These are phyloP conservation scores for Sclerotinia sclerotiorum DNA, from an alignment of 2,329 filamentous ascomycete species.

Conservation along the genomic window DNA sequence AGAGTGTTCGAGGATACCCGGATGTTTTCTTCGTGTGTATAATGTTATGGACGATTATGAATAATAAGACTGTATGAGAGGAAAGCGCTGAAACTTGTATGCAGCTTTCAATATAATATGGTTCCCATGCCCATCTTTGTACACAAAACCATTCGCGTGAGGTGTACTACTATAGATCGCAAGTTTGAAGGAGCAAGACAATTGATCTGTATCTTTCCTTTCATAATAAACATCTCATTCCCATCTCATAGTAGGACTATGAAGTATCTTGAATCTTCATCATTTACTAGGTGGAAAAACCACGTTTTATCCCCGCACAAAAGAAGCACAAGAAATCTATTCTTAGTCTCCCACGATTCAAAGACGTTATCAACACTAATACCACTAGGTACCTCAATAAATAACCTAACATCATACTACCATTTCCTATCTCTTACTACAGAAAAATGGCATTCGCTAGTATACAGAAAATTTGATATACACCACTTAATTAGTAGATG, in stretches of 20 bases:
- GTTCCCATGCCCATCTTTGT: neutral
- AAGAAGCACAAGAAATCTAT: neutral
- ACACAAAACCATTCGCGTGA: neutral
- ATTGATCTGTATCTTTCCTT: neutral
- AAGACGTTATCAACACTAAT: neutral
- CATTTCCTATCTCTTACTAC: neutral
- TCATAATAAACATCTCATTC: neutral
- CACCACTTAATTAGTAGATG: too few species aligned
- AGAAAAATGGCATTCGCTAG: neutral
- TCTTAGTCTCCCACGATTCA: neutral
- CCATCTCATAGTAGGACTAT: too few species aligned
- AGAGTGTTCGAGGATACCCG: neutral
- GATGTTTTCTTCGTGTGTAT: constrained; percentile 3
- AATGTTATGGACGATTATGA: neutral
- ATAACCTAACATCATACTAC: too few species aligned
- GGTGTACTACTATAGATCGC: neutral
- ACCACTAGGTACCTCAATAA: constrained; percentile 10
- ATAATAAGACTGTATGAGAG: neutral
- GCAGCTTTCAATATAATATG: neutral
- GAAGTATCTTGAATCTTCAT: neutral
- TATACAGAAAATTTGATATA: neutral
- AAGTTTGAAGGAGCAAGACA: neutral
- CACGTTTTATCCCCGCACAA: neutral
- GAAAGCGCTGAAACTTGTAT: neutral
- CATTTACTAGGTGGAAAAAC: neutral